Evolutionary conservation across 192 early-diverging fungal species (phyloP), one percentile per base, ranked within the genome.

Genomic region (Coemansia sp.): DNA sequence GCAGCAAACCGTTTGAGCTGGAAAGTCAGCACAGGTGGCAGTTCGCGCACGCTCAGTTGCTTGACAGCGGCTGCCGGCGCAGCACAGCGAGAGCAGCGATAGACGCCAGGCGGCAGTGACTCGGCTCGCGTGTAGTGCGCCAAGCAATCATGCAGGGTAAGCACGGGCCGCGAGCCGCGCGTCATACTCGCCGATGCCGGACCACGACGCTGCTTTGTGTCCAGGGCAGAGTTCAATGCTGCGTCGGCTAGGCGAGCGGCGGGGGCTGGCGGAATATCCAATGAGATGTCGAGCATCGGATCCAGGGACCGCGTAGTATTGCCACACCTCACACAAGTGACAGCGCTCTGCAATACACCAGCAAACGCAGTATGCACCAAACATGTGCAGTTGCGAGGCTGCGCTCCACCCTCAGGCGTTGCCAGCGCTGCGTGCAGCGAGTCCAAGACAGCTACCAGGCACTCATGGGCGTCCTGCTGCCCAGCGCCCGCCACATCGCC

Each of bases 391-490:
- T 73, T 70, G 32, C 34, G 36, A 29, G 45, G 27, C 41, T 19
- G 19, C 19, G 17, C 51, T 27, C 27, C 27, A 27, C 27, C 27
- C 2, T 19, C 68, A 29, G 62, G 68, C 74, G 85, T 72, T 69
- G 76, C 39, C 72, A 92, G 65, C 69, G 86, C 84, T 32, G 77
- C 85, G 67, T 99, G 97, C 63, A 99, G 89, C 59, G 90, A 83
- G 68, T 98, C 93, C 58, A 98, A 72, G 6, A 93, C 80, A 11
- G 94, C 90, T 45, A 98, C 95, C 69, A 98, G 94, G 64, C 96
- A 98, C 66, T 99, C 97, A 75, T 99, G 97, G 1, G 96, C 95
- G 66, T 98, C 96, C 75, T 99, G 96, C 79, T 98, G 95, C 14
- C 90, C 88, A 66, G 96, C 96, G 9, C 94, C 92, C 17, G 97